Conservation (phyloP, 371 early-diverging fungal species). For the Syncephalastrum racemosum region DNA sequence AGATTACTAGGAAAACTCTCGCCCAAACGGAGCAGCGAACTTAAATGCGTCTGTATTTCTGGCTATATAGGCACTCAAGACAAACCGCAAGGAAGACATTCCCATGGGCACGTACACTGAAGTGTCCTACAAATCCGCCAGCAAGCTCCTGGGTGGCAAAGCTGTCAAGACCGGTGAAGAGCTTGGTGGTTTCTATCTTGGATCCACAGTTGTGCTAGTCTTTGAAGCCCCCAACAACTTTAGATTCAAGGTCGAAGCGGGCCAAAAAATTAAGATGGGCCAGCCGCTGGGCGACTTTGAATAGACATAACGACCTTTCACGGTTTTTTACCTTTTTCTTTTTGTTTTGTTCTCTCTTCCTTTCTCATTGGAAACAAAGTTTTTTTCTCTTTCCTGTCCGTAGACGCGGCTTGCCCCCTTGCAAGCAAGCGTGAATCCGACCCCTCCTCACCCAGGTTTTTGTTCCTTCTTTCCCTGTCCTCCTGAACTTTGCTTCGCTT, state of each 20-base stretch:
- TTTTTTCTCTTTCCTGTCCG: no score
- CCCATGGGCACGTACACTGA: slow-evolving; percentile 80
- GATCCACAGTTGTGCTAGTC: slow-evolving; percentile 94
- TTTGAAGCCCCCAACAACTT: slow-evolving; percentile 92
- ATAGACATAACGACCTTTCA: no score
- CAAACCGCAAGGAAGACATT: slow-evolving; percentile 64
- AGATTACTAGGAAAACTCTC: not conserved
- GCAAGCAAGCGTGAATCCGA: no score
- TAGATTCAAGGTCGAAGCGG: slow-evolving; percentile 70
- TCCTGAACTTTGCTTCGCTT: no score
- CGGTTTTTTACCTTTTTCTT: no score
- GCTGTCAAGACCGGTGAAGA: slow-evolving; percentile 80
- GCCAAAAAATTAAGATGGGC: slow-evolving; percentile 83
- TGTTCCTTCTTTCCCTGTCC: no score
- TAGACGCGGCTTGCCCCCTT: no score
- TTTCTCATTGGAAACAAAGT: no score
- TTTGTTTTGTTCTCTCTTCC: no score
- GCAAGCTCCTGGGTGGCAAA: slow-evolving; percentile 64
- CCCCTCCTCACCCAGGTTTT: no score
- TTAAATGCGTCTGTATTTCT: not conserved
- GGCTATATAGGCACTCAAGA: slow-evolving; percentile 61
- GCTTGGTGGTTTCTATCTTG: slow-evolving; percentile 93
- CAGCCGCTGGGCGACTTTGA: slow-evolving; percentile 68
- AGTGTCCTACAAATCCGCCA: slow-evolving; percentile 66
- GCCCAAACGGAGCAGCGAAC: not conserved